These are phyloP conservation scores for Pholiota molesta DNA, from an alignment of 768 basidiomycete genomes.

Conservation along the genomic window DNA sequence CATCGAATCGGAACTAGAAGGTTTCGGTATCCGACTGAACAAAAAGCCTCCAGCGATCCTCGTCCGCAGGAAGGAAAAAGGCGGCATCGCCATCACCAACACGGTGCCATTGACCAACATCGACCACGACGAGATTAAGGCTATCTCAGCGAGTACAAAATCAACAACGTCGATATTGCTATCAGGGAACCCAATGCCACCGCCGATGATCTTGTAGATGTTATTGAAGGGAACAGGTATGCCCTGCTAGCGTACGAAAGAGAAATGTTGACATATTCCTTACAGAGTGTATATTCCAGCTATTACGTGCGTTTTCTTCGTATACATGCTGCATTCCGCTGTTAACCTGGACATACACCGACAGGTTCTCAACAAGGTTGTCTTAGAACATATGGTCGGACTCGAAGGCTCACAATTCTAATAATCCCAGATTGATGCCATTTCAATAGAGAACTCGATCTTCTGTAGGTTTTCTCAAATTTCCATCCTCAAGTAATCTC, in stretches of 20 bases:
- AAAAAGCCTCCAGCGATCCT: slow-evolving; percentile 89
- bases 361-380: slow-evolving; percentile 84
- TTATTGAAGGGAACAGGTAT: slow-evolving; percentile 93
- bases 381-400: slow-evolving; percentile 1
- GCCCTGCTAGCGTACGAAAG: slow-evolving; percentile 17
- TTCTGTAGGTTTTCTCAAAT: slow-evolving; percentile 53
- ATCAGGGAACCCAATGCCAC: slow-evolving; percentile 93
- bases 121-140: slow-evolving; percentile 95
- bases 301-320: slow-evolving; percentile 65
- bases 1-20: slow-evolving; percentile 92
- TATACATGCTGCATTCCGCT: slow-evolving; percentile 1
- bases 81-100: slow-evolving; percentile 93
- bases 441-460: slow-evolving; percentile 96
- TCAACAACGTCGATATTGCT: slow-evolving; percentile 88
- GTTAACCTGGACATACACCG: slow-evolving; percentile 1
- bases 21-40: slow-evolving; percentile 97
- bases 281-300: slow-evolving; percentile 90
- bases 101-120: slow-evolving; percentile 96
- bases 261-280: slow-evolving; percentile 6
- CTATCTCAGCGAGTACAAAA: slow-evolving; percentile 91
- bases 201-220: slow-evolving; percentile 95
- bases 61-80: slow-evolving; percentile 87
- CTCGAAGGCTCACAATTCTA: slow-evolving; percentile 7
- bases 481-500: slow-evolving; percentile 1
- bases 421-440: slow-evolving; percentile 83